These are phyloP conservation scores for Hordeum marinum DNA, from an alignment of 176 grass and related monocot species.

Conservation along the genomic window DNA sequence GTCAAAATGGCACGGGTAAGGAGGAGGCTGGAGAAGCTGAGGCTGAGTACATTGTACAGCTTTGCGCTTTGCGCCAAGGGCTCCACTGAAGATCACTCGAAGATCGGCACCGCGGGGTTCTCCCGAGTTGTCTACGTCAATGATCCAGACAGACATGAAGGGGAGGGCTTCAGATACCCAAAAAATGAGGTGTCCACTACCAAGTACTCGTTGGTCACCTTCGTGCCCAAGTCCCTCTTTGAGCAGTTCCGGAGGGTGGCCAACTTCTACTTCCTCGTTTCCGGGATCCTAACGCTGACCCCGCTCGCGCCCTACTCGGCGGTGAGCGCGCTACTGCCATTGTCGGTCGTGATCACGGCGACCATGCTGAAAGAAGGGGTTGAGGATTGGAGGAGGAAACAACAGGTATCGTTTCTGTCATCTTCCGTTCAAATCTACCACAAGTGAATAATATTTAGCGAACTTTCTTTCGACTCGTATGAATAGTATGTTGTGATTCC, in stretches of 20 bases:
- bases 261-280: conserved; percentile 92
- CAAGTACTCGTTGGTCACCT: conserved; percentile 72
- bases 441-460: not conserved
- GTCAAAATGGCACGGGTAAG: conserved; percentile 31
- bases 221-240: conserved; percentile 92
- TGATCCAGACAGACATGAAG: conserved; percentile 31
- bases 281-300: conserved; percentile 71
- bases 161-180: conserved; percentile 36
- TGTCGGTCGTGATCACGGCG: conserved; percentile 71
- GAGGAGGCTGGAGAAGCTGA: conserved; percentile 48
- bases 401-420: conserved; percentile 56
- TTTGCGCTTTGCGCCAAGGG: conserved; percentile 49
- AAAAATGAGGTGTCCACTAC: conserved; percentile 73
- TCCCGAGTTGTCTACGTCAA: conserved; percentile 78
- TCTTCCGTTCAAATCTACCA: not conserved
- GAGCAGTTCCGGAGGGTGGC: conserved; percentile 99
- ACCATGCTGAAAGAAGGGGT: conserved; percentile 92
- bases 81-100: conserved; percentile 53
- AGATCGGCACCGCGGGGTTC: conserved; percentile 69
- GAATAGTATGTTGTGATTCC: not conserved
- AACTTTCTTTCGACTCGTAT: conserved; percentile 8
- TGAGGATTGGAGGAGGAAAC: conserved; percentile 89
- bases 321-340: conserved; percentile 53
- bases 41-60: conserved; percentile 51
- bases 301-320: conserved; percentile 69